phyloP scores from a whole-genome alignment of 352 stramenopile species.

The Globisporangium sylvaticum region DNA sequence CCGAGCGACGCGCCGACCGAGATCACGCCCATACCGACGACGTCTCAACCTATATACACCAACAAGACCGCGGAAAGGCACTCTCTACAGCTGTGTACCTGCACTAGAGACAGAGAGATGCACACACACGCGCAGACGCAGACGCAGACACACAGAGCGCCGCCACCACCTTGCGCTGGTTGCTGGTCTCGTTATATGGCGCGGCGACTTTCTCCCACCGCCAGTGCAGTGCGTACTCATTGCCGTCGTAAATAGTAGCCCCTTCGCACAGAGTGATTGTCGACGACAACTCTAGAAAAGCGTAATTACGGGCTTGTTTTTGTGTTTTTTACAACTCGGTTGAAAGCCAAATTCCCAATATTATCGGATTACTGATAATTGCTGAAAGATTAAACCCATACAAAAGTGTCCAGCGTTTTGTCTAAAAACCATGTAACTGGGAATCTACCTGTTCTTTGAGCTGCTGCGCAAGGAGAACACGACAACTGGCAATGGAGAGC shows the following conservation, averaged over 20 bases:
- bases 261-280: not conserved
- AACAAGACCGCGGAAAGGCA: not conserved
- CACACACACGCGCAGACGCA: not conserved
- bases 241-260: not conserved
- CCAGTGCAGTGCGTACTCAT: not conserved
- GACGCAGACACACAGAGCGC: not conserved
- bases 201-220: slow-evolving; percentile 8
- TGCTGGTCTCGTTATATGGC: not conserved
- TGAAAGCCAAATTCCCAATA: not conserved
- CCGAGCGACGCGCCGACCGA: slow-evolving; percentile 73
- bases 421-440: no score
- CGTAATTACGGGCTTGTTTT: not conserved
- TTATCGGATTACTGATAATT: not conserved
- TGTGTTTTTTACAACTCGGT: not conserved
- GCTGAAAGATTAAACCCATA: no score
- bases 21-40: slow-evolving; percentile 62
- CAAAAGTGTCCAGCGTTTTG: no score
- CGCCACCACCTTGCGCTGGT: not conserved
- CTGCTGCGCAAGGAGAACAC: no score
- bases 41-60: not conserved
- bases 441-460: no score
- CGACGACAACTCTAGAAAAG: not conserved
- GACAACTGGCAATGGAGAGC: no score
- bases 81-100: not conserved
- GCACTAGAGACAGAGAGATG: not conserved